Conservation (phyloP, 2,329 filamentous ascomycete species). For the Phaeoacremonium minimum region DNA sequence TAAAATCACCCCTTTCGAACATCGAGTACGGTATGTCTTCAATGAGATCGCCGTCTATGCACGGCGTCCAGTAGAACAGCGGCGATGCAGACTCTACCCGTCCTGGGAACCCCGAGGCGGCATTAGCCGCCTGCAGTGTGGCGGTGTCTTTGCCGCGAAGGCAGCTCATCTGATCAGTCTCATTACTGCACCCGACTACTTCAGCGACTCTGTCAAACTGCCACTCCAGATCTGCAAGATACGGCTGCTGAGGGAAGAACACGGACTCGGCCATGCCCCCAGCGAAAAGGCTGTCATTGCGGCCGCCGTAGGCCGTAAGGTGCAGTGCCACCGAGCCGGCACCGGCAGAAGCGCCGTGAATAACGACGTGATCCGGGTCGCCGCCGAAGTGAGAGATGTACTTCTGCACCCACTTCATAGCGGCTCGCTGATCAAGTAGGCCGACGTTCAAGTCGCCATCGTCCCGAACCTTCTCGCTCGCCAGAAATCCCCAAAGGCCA, state of each 20-base stretch:
- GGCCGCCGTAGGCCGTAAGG: constrained; percentile 39
- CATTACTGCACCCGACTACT: constrained; percentile 28
- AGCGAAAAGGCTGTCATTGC: constrained; percentile 38
- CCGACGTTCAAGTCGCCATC: constrained; percentile 60
- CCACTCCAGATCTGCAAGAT: constrained; percentile 38
- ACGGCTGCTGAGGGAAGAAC: constrained; percentile 45
- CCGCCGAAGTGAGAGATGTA: constrained; percentile 57
- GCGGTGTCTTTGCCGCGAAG: constrained; percentile 29
- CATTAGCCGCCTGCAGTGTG: constrained; percentile 35
- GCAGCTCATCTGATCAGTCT: constrained; percentile 30
- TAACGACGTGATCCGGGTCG: constrained; percentile 52
- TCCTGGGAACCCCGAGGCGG: constrained; percentile 32
- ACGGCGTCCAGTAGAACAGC: constrained; percentile 47
- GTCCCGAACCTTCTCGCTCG: constrained; percentile 47
- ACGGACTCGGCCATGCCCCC: constrained; percentile 41
- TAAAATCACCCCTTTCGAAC: constrained; percentile 41
- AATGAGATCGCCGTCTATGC: constrained; percentile 42
- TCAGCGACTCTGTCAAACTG: constrained; percentile 35
- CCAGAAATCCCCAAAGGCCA: constrained; percentile 58
- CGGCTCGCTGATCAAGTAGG: constrained; percentile 57
- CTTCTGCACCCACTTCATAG: constrained; percentile 56
- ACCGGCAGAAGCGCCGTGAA: constrained; percentile 59
- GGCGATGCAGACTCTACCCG: constrained; percentile 22
- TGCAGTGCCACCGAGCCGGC: constrained; percentile 53
- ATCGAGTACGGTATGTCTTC: constrained; percentile 34